phyloP scores from a whole-genome alignment of 371 early-diverging fungal genomes.

The Mortierella sp. region DNA sequence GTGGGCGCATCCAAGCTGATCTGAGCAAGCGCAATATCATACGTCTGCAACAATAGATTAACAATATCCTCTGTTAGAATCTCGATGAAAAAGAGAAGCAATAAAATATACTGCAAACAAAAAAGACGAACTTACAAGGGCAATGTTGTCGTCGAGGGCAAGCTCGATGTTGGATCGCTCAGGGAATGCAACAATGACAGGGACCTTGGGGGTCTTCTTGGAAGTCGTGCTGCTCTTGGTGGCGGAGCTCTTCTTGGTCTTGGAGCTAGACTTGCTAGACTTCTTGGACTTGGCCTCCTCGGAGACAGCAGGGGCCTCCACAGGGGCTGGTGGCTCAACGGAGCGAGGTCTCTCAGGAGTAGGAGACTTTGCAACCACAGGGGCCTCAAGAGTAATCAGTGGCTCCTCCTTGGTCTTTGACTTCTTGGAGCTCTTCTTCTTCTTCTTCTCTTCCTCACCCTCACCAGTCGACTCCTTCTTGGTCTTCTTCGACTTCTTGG shows the following conservation, averaged over 20 bases:
- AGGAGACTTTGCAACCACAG: conserved; percentile 19
- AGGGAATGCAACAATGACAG: conserved; percentile 38
- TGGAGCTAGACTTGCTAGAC: conserved; percentile 17
- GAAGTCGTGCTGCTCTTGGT: conserved; percentile 23
- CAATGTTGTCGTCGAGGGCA: conserved; percentile 40
- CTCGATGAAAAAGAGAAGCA: not conserved
- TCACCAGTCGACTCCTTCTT: conserved; percentile 43
- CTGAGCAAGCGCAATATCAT: conserved; percentile 41
- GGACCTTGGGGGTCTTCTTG: conserved; percentile 41
- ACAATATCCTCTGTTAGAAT: not conserved
- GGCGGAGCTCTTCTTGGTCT: conserved; percentile 26
- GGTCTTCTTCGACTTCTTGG: conserved; percentile 61
- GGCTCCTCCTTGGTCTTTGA: conserved; percentile 39
- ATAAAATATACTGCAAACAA: not conserved
- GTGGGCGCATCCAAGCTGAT: conserved; percentile 30
- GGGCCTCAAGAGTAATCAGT: conserved; percentile 29
- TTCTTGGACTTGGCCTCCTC: conserved; percentile 44
- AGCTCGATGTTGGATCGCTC: conserved; percentile 43
- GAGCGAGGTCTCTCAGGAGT: conserved; percentile 16
- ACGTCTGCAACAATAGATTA: conserved; percentile 26
- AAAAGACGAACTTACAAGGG: conserved; percentile 35
- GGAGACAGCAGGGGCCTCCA: conserved; percentile 17
- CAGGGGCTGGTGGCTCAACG: conserved; percentile 20
- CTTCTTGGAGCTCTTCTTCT: conserved; percentile 37
- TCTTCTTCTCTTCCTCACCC: conserved; percentile 23